Evolutionary conservation across 352 stramenopile species (phyloP).

Genomic region (Blastocystis sp.): DNA sequence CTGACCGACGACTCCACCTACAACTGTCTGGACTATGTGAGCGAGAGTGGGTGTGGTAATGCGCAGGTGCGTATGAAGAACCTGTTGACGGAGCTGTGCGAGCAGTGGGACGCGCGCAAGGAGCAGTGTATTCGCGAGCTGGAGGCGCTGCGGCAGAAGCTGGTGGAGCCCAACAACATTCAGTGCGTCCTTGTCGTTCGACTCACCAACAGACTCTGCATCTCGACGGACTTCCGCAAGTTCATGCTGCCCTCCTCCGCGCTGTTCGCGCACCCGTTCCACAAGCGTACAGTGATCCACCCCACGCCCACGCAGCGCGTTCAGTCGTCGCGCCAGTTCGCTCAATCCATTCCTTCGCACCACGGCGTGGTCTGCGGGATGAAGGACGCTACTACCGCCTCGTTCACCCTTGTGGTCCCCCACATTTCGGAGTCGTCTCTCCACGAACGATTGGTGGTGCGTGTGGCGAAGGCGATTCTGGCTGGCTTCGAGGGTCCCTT

Average conservation of each 20-base stretch:
- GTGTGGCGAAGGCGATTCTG: background rate
- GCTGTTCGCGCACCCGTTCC: background rate
- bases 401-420: background rate
- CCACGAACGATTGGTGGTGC: background rate
- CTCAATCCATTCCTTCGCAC: background rate
- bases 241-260: background rate
- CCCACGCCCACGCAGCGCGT: background rate
- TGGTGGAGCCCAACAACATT: background rate
- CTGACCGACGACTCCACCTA: background rate
- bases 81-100: background rate
- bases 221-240: constrained; percentile 10
- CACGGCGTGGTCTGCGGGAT: constrained; percentile 17
- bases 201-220: background rate
- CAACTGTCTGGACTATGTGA: constrained; percentile 41
- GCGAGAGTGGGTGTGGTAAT: background rate
- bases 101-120: background rate
- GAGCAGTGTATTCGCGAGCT: background rate
- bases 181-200: background rate
- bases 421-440: background rate
- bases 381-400: constrained; percentile 35
- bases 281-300: background rate
- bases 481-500: constrained; percentile 21
- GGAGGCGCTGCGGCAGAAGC: background rate
- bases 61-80: background rate
- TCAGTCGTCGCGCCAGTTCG: background rate